Evolutionary conservation across 306 rosid genomes (phyloP).

Genomic region (Inga oerstediana): DNA sequence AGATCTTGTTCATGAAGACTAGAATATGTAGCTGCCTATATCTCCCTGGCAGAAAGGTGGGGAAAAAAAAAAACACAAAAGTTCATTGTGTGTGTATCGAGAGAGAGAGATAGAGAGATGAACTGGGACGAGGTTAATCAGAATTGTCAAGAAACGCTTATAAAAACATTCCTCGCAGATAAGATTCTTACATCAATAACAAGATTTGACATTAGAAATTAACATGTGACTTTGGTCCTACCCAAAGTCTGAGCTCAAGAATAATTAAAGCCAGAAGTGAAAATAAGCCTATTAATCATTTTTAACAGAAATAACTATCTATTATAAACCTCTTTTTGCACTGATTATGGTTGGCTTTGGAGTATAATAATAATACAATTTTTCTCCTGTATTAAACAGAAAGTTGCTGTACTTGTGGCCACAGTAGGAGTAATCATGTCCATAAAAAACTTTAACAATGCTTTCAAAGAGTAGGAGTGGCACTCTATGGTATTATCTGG

Average conservation of each 20-base stretch:
- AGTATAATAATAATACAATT: not conserved
- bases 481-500: conserved; percentile 78
- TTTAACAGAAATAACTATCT: not conserved
- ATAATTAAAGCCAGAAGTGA: not conserved
- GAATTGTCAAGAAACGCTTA: too few species aligned
- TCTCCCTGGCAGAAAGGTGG: too few species aligned
- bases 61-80: too few species aligned
- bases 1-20: too few species aligned
- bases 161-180: too few species aligned
- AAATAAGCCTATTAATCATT: not conserved
- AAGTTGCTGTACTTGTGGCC: conserved; percentile 60
- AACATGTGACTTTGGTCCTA: too few species aligned
- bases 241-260: not conserved
- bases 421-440: conserved; percentile 82
- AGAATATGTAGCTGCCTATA: too few species aligned
- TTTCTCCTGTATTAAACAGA: conserved; percentile 45
- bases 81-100: too few species aligned
- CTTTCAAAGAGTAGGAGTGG: conserved; percentile 78
- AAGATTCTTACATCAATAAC: too few species aligned
- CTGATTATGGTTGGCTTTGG: not conserved
- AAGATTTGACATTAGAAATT: too few species aligned
- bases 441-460: conserved; percentile 70
- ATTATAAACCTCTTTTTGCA: conserved; percentile 1
- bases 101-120: too few species aligned
- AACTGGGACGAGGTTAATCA: too few species aligned